Evolutionary conservation across 768 basidiomycete species (phyloP), one percentile per base, ranked within the genome.

Genomic region (Pisolithus orientalis): DNA sequence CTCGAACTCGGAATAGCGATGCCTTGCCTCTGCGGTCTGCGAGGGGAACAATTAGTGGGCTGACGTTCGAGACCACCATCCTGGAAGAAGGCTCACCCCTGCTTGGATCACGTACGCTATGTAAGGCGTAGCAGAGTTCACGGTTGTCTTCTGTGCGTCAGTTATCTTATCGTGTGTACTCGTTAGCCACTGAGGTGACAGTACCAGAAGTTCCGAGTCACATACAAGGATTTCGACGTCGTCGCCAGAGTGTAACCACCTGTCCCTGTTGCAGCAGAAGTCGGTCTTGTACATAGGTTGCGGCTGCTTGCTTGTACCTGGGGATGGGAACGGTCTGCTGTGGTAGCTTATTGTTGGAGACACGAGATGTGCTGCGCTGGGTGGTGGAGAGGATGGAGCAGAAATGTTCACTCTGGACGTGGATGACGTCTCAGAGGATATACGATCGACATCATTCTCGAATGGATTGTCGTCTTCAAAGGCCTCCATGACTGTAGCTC

Each of bases 1-100:
- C 70, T 97, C 93, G 69, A 99, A 99, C 67, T 98, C 94, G 3
- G 95, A 98, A 70, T 99, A 99, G 39, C 96, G 83, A 60, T 96
- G 90, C 32, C 83, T 80, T 10, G 92, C 84, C 61, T 91, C 86
- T 6, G 84, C 78, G 57, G 77, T 82, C 95, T 98, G 57, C 63
- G 52, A 29, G 45, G 39, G 38, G 55, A 48, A 51, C 54, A 61
- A 13, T 34, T 31, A 24, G 45, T 45, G 34, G 49, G 54, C 52
- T 55, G 44, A 50, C 27, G 16, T 38, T 45, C 31, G 42, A 54
- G 50, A 48, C 38, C 29, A 16, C 39, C 39, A 21, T 21, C 21
- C n/a, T 50, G 51, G 51, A 38, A 45, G 39, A 51, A 29, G 28
- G 66, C 76, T 66, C 62, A 95, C 94, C 61, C 93, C 94, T 43